A percentile compares a stretch with the other conserved stretches of the same genome.
Evolutionary conservation across 805 yeast genomes (phyloP).

Genomic region (Teunomyces aglyptinius): DNA sequence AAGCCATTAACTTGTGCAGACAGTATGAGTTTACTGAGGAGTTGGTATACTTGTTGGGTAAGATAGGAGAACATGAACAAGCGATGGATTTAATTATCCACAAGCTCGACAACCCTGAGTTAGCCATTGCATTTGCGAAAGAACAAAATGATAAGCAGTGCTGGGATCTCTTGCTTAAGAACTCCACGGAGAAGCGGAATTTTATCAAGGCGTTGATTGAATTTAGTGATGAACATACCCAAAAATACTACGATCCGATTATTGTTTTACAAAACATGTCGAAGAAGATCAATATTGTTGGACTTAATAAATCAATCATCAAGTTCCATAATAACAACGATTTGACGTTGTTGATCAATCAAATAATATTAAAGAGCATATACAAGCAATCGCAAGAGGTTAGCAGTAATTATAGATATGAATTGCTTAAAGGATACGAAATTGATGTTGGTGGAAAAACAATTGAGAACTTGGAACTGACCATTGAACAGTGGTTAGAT

Average conservation of each 20-base stretch:
- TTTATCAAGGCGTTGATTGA: slow-evolving; percentile 75
- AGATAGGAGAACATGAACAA: slow-evolving; percentile 72
- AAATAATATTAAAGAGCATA: slow-evolving; percentile 46
- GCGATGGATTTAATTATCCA: slow-evolving; percentile 79
- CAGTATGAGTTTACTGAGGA: slow-evolving; percentile 56
- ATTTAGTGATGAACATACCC: slow-evolving; percentile 53
- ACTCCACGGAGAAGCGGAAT: slow-evolving; percentile 69
- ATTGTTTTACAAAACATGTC: slow-evolving; percentile 6
- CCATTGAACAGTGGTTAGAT: background rate
- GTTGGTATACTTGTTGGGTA: slow-evolving; percentile 76
- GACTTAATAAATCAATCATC: slow-evolving; percentile 58
- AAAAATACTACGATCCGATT: slow-evolving; percentile 10
- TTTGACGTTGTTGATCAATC: slow-evolving; percentile 48
- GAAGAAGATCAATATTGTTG: slow-evolving; percentile 48
- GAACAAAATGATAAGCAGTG: slow-evolving; percentile 68
- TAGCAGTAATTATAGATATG: slow-evolving; percentile 7
- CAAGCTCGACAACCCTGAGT: slow-evolving; percentile 70
- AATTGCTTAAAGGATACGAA: slow-evolving; percentile 6
- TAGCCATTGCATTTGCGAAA: slow-evolving; percentile 78
- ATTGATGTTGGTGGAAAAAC: slow-evolving; percentile 12
- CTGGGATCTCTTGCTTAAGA: slow-evolving; percentile 73
- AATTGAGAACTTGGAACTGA: background rate
- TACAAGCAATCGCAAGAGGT: slow-evolving; percentile 8
- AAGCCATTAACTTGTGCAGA: slow-evolving; percentile 69
- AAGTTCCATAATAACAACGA: slow-evolving; percentile 65